Evolutionary conservation across 371 early-diverging fungal species (phyloP), one percentile per base, ranked within the genome.

Genomic region (Dinochytrium kinnereticum): DNA sequence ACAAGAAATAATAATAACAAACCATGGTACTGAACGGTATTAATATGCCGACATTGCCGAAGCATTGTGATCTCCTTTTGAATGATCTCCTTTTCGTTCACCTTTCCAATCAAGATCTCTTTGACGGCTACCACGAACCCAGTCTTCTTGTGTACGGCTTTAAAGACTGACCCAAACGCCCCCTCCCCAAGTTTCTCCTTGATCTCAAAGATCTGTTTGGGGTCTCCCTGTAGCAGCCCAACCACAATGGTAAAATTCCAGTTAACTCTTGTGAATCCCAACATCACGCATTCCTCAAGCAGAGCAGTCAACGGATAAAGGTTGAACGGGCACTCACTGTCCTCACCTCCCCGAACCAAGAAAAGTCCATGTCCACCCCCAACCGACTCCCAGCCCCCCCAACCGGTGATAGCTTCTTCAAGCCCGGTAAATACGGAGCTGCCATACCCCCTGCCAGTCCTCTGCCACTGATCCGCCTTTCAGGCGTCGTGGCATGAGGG

Each of bases 131-230:
- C 59, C 10, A 79, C 76, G 55, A 73, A 71, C 0, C 80, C 80
- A 2, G 81, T 68, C 30, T 73, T 57, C 40, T 71, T 78, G 38
- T 74, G 61, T n/a, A 69, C 21, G 17, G 77, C 82, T 51, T 75
- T 80, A 69, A 74, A 80, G 21, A 83, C 84, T 49, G 76, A 59
- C 2, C 84, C 84, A 61, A 79, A 83, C 0, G 84, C 81, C n/a
- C 82, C 80, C 69, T 82, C 78, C 5, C 83, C 83, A 28, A 82
- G 75, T 69, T 79, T 80, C 44, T 78, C 83, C 53, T 78, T 66
- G 51, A 78, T 59, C 39, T 26, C 51, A 61, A 80, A 82, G 51
- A 82, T 15, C 39, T 72, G 68, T 10, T 59, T 70, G 21, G 81
- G 81, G 59, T 82, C 83, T 74, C 75, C 21, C n/a, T n/a, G n/a